A percentile compares a stretch with the other conserved stretches of the same genome.
These are phyloP conservation scores for Oryza rufipogon DNA, from an alignment of 176 grass and related monocot genomes.

Conservation along the genomic window DNA sequence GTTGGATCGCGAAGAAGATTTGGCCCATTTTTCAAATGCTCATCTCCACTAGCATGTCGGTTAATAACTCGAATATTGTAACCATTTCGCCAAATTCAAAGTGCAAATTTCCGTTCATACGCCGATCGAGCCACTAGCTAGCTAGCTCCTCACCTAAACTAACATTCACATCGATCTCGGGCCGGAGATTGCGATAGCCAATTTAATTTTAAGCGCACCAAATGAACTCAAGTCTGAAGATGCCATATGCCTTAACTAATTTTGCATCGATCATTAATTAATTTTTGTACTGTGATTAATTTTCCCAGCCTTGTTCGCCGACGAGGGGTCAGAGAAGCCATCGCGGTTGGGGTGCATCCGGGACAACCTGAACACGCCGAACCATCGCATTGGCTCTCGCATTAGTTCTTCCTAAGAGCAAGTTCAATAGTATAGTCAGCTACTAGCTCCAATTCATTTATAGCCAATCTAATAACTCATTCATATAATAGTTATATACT, in stretches of 20 bases:
- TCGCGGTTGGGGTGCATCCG: neutral
- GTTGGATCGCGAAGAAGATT: too few relatives aligned
- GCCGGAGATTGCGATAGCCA: constrained; percentile 1
- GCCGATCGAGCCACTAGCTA: neutral
- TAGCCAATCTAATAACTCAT: too few relatives aligned
- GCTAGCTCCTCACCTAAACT: too few relatives aligned
- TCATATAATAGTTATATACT: too few relatives aligned
- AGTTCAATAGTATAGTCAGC: too few relatives aligned
- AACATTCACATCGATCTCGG: neutral
- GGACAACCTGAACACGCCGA: neutral
- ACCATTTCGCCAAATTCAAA: neutral
- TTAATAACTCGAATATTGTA: constrained; percentile 9
- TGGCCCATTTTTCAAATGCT: neutral
- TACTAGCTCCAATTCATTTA: too few relatives aligned
- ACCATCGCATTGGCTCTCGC: neutral
- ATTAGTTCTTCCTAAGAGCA: neutral
- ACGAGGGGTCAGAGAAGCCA: constrained; percentile 10
- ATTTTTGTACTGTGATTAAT: neutral
- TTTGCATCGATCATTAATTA: neutral
- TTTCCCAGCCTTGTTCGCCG: neutral
- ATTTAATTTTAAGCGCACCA: neutral
- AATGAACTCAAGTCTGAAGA: neutral
- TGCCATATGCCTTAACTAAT: neutral
- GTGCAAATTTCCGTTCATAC: constrained; percentile 11
- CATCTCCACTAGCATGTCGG: neutral